These are phyloP conservation scores for Zygoascus meyerae DNA, from an alignment of 1,139 yeast species.

Conservation along the genomic window DNA sequence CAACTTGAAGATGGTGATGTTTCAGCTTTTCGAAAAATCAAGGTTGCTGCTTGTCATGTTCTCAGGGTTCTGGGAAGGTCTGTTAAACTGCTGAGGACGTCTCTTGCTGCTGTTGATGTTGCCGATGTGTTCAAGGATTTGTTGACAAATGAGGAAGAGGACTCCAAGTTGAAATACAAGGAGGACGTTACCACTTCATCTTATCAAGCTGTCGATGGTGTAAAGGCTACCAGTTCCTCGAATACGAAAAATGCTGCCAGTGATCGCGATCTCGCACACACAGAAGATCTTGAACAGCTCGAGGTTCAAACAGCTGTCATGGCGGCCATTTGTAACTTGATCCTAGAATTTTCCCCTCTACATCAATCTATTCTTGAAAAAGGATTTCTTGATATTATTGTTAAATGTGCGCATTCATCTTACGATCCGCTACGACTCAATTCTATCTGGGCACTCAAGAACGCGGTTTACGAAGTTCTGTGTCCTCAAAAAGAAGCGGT, in stretches of 20 bases:
- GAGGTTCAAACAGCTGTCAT: conserved; percentile 45
- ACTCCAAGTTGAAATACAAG: background rate
- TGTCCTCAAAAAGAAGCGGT: conserved; percentile 30
- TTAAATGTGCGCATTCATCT: conserved; percentile 32
- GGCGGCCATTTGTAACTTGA: conserved; percentile 69
- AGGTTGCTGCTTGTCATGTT: conserved; percentile 47
- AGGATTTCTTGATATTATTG: conserved; percentile 48
- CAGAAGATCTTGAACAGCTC: conserved; percentile 16
- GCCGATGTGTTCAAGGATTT: conserved; percentile 44
- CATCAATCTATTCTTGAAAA: conserved; percentile 52
- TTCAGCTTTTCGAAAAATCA: conserved; percentile 24
- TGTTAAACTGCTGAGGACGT: conserved; percentile 61
- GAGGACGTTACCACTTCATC: conserved; percentile 3
- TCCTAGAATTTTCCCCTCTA: conserved; percentile 74
- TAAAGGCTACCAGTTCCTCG: background rate
- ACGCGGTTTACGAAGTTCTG: conserved; percentile 44
- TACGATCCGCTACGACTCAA: conserved; percentile 40
- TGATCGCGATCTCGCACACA: background rate
- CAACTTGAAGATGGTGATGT: conserved; percentile 10
- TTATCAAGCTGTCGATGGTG: background rate
- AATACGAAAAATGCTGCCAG: background rate
- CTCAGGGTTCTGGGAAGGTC: conserved; percentile 72
- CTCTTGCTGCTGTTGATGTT: conserved; percentile 53
- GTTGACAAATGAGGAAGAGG: conserved; percentile 22
- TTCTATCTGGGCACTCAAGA: conserved; percentile 53